These are phyloP conservation scores for Fusarium tupiense DNA, from an alignment of 2,329 filamentous ascomycete genomes.

Conservation along the genomic window DNA sequence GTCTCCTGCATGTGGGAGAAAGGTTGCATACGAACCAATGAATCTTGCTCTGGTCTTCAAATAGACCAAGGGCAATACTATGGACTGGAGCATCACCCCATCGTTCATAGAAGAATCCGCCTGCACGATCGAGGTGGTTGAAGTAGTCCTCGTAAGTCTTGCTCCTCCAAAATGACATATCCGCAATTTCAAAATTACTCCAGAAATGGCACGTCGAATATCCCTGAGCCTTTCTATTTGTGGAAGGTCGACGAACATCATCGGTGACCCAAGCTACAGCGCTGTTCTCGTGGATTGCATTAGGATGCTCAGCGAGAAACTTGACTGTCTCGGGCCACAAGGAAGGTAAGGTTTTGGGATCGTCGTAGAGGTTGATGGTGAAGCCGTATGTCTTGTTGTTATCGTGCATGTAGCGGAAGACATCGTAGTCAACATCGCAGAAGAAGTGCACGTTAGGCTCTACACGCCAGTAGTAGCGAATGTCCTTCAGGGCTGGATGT, in stretches of 20 bases:
- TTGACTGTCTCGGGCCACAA: slow-evolving; percentile 97
- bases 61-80: slow-evolving; percentile 89
- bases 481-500: slow-evolving; percentile 84
- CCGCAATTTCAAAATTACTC: slow-evolving; percentile 97
- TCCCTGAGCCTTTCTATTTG: slow-evolving; percentile 84
- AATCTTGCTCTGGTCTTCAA: slow-evolving; percentile 89
- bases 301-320: slow-evolving; percentile 85
- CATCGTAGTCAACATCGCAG: slow-evolving; percentile 97
- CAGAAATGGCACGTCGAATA: slow-evolving; percentile 99
- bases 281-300: slow-evolving; percentile 84
- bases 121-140: slow-evolving; percentile 93
- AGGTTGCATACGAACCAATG: slow-evolving; percentile 77
- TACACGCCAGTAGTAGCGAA: slow-evolving; percentile 97
- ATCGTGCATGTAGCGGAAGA: slow-evolving; percentile 98
- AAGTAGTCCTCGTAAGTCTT: slow-evolving; percentile 95
- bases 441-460: slow-evolving; percentile 99
- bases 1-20: not conserved
- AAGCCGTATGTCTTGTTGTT: slow-evolving; percentile 99
- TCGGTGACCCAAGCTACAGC: slow-evolving; percentile 91
- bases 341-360: slow-evolving; percentile 82
- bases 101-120: slow-evolving; percentile 98
- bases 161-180: slow-evolving; percentile 92
- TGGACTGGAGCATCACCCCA: slow-evolving; percentile 99
- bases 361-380: slow-evolving; percentile 96
- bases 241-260: slow-evolving; percentile 76